Percentiles rank a stretch among this genome's conserved stretches.
phyloP scores from a whole-genome alignment of 768 basidiomycete species.

The Collybia sordida region DNA sequence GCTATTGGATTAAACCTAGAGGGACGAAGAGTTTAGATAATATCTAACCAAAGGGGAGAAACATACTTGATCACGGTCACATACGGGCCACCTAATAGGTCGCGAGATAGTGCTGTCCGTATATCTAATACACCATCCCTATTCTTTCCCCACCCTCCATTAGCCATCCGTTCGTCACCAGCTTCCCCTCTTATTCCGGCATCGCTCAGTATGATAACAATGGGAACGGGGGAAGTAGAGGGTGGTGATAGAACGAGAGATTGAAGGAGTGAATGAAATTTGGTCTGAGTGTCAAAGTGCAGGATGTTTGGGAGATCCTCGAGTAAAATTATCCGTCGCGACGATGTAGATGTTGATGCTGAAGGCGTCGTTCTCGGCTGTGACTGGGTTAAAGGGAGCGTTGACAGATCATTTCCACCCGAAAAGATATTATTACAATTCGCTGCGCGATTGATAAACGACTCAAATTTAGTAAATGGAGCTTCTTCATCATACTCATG shows the following conservation, averaged over 20 bases:
- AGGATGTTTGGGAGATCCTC: conserved; percentile 93
- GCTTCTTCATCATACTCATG: conserved; percentile 39
- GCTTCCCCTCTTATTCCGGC: conserved; percentile 76
- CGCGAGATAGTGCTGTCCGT: conserved; percentile 67
- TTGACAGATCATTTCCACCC: conserved; percentile 1
- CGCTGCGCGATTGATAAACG: conserved; percentile 71
- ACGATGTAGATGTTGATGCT: conserved; percentile 12
- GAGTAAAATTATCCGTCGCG: conserved; percentile 69
- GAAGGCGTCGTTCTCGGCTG: conserved; percentile 11
- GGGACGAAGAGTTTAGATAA: conserved; percentile 1
- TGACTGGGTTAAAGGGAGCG: conserved; percentile 7
- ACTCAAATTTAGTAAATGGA: conserved; percentile 66
- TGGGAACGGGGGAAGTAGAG: conserved; percentile 46
- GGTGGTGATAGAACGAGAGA: conserved; percentile 45
- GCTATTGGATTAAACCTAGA: conserved; percentile 91
- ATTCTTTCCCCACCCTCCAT: conserved; percentile 45
- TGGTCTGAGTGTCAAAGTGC: conserved; percentile 62
- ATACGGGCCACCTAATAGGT: conserved; percentile 67
- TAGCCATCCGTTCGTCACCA: conserved; percentile 42
- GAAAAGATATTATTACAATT: conserved; percentile 57
- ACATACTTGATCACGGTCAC: conserved; percentile 80
- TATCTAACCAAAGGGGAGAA: neutral
- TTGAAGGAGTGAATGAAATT: conserved; percentile 72
- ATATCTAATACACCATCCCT: conserved; percentile 56
- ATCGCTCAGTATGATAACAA: conserved; percentile 85